Evolutionary conservation across 441 rosid genomes (phyloP), one percentile per base, ranked within the genome.

Genomic region (Kokia cookei): DNA sequence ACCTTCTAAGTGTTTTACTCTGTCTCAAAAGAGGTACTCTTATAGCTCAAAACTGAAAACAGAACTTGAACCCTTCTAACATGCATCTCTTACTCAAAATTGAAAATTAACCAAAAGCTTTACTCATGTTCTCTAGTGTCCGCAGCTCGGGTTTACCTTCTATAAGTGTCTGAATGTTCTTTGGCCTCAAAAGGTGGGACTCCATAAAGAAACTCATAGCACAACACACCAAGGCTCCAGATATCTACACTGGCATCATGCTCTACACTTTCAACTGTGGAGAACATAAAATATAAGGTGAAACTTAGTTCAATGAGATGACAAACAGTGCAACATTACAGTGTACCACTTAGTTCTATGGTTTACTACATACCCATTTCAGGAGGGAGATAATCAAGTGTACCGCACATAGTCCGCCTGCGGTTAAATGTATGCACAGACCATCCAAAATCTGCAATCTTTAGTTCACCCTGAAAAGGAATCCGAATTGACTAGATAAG

Each of bases 381-480:
- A 1, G 99, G 99, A 68, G 99, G 97, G 74, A 95, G 93, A 83
- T 95, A 95, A 81, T 95, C 99, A 57, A 95, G 79, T 67, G 99
- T 93, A 59, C 99, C 98, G 17, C 99, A 95, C 98, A 95, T 95
- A 47, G 99, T 95, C 65, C 90, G 81, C 73, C 98, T 89, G n/a
- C 97, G 90, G 78, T 93, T 93, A 81, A 95, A 93, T 60, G 97
- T 95, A 82, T 95, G 99, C n/a, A 95, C 99, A 0, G 99, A 93
- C 99, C 98, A 95, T 72, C 98, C 98, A 83, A 95, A 95, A 71
- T 95, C 99, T 47, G 99, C 98, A 82, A 95, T 95, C 88, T 95
- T 95, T 45, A 93, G 96, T 78, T 93, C 99, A 60, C 99, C 99
- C 99, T 93, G 85, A 45, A 27, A 71, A 35, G 26, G 66, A 70